Evolutionary conservation across 495 filamentous ascomycete species (phyloP).

Genomic region (Tuber aestivum): DNA sequence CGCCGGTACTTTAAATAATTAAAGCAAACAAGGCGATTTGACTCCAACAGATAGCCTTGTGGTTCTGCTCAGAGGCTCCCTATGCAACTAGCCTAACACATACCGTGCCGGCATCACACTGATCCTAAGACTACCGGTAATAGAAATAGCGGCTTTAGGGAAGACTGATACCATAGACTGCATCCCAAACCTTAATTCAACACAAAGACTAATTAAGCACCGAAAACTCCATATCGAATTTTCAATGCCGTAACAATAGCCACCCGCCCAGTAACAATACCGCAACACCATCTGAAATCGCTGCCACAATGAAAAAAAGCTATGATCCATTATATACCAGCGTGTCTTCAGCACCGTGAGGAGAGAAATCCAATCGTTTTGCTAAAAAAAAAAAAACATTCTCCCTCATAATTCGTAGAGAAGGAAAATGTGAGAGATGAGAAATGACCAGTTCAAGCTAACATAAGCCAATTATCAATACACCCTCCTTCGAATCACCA

Average conservation of each 20-base stretch:
- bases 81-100: neutral
- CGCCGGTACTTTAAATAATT: neutral
- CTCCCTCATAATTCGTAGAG: neutral
- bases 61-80: neutral
- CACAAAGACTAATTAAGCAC: neutral
- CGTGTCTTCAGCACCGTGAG: neutral
- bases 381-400: neutral
- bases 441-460: neutral
- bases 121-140: too few species aligned
- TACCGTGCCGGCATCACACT: neutral
- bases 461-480: neutral
- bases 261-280: neutral
- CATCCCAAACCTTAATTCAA: neutral
- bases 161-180: neutral
- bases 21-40: neutral
- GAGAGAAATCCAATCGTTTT: neutral
- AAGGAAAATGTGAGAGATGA: conserved; percentile 1
- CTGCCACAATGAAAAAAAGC: neutral
- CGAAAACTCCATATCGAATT: neutral
- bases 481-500: neutral
- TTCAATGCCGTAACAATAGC: neutral
- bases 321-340: neutral
- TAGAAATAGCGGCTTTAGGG: neutral
- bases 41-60: neutral
- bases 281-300: neutral